Percentiles rank a stretch among this genome's conserved stretches.
Conservation (phyloP, 179 eudicot genomes). For the Corrigiola litoralis region DNA sequence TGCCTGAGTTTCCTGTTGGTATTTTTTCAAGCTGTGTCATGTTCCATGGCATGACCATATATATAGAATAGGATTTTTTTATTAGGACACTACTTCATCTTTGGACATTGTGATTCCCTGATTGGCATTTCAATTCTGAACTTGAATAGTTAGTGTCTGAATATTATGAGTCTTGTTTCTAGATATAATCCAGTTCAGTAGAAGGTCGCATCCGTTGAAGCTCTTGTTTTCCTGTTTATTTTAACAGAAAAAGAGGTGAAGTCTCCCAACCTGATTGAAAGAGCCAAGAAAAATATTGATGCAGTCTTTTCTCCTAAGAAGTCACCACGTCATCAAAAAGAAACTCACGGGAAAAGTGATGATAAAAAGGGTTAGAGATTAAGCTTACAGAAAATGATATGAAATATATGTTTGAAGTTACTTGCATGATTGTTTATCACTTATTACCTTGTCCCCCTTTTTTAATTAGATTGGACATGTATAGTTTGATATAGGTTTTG, state of each 20-base stretch:
- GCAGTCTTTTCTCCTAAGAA: conserved; percentile 31
- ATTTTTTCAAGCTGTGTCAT: neutral
- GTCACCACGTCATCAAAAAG: conserved; percentile 66
- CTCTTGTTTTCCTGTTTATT: neutral
- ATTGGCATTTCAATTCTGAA: too few relatives aligned
- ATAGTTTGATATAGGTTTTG: too few relatives aligned
- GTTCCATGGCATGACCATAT: too few relatives aligned
- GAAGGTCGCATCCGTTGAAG: neutral
- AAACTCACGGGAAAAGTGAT: conserved; percentile 91
- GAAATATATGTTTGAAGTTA: too few relatives aligned
- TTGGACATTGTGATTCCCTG: too few relatives aligned
- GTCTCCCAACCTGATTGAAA: conserved; percentile 35
- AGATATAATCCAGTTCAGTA: neutral
- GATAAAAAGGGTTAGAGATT: too few relatives aligned
- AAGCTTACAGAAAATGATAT: too few relatives aligned
- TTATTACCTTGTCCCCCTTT: too few relatives aligned
- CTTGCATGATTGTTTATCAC: too few relatives aligned
- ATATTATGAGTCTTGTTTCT: neutral
- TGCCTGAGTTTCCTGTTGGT: neutral
- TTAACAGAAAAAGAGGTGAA: conserved; percentile 38
- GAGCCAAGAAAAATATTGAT: conserved; percentile 41
- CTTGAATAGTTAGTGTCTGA: neutral
- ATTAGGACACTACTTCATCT: neutral
- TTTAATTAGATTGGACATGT: too few relatives aligned
- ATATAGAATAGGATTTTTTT: neutral